phyloP scores from a whole-genome alignment of 1,139 yeast species.

The Eremothecium sinecaudum region DNA sequence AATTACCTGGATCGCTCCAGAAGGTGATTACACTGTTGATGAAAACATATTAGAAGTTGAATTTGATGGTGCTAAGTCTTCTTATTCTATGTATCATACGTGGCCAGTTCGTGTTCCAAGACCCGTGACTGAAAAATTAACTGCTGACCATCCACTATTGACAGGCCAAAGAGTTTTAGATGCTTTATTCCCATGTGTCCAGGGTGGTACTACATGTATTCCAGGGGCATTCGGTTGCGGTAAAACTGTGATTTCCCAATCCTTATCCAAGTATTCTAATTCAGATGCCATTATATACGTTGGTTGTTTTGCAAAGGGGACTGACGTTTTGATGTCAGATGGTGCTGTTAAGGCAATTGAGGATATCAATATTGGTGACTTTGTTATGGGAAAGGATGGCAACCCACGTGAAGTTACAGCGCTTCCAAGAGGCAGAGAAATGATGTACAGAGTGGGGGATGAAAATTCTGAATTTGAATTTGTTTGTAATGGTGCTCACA shows the following conservation, averaged over 20 bases:
- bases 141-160: conserved; percentile 89
- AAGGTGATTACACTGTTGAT: conserved; percentile 85
- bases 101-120: conserved; percentile 99
- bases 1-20: conserved; percentile 74
- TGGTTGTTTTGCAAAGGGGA: conserved; percentile 43
- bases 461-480: conserved; percentile 12
- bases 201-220: conserved; percentile 99
- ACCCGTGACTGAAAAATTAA: conserved; percentile 87
- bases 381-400: conserved; percentile 40
- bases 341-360: conserved; percentile 34
- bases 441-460: conserved; percentile 32
- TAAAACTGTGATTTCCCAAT: conserved; percentile 96
- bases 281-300: conserved; percentile 93
- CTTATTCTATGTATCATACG: conserved; percentile 91
- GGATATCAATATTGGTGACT: conserved; percentile 33
- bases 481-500: conserved; percentile 33
- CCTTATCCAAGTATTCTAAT: conserved; percentile 92
- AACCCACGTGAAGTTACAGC: conserved; percentile 34
- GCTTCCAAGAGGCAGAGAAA: conserved; percentile 36
- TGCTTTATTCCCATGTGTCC: conserved; percentile 96
- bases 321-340: conserved; percentile 37
- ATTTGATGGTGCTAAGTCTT: conserved; percentile 75
- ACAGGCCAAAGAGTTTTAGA: conserved; percentile 99
- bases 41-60: conserved; percentile 88
- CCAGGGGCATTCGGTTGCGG: conserved; percentile 99